phyloP scores from a whole-genome alignment of 169 alveolate species.

The Plasmodium reichenowi region DNA sequence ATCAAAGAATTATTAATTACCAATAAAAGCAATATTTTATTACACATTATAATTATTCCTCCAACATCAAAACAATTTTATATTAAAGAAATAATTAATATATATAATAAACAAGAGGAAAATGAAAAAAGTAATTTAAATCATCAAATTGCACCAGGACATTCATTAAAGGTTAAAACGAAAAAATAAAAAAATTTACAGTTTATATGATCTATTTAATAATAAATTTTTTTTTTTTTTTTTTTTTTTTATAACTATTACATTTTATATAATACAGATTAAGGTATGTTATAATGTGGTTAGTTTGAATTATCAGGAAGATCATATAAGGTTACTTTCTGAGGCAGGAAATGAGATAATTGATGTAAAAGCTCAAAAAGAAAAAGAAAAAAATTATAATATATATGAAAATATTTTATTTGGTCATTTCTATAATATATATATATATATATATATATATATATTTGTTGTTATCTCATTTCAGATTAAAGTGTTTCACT shows the following conservation, averaged over 20 bases:
- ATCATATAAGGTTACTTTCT: constrained; percentile 45
- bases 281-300: constrained; percentile 47
- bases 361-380: constrained; percentile 10
- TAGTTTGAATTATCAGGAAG: constrained; percentile 41
- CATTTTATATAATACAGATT: constrained; percentile 20
- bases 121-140: constrained; percentile 51
- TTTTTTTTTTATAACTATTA: constrained; percentile 20
- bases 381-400: background rate
- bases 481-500: constrained; percentile 53
- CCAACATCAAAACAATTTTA: constrained; percentile 39
- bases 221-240: constrained; percentile 11
- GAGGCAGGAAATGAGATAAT: constrained; percentile 62
- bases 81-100: constrained; percentile 68
- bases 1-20: constrained; percentile 51
- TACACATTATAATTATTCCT: constrained; percentile 59
- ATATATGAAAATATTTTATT: background rate
- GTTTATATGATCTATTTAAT: constrained; percentile 3
- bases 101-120: constrained; percentile 60
- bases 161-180: constrained; percentile 44
- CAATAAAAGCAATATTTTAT: constrained; percentile 47
- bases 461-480: background rate
- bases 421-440: background rate
- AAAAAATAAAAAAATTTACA: background rate
- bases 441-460: constrained; percentile 12
- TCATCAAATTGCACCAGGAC: constrained; percentile 76